Percentiles rank a stretch among this genome's conserved stretches.
These are phyloP conservation scores for Urtica urens DNA, from an alignment of 306 rosid species.

Conservation along the genomic window DNA sequence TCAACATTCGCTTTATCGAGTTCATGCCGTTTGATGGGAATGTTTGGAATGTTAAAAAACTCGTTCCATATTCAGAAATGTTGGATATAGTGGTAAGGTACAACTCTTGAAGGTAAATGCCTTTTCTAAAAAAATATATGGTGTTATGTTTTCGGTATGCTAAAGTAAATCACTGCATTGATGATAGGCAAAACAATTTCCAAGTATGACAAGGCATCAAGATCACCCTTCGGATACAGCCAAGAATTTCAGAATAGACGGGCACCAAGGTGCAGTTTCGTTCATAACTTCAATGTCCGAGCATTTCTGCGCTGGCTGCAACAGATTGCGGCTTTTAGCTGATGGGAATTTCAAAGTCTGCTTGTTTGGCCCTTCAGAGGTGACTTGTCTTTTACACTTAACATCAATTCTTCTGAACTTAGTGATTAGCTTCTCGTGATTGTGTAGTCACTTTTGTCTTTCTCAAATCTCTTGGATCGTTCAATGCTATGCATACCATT, in stretches of 20 bases:
- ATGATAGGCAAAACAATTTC: constrained; percentile 41
- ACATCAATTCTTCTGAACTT: constrained; percentile 4
- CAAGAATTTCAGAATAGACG: constrained; percentile 74
- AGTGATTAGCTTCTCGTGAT: not conserved
- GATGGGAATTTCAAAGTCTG: constrained; percentile 96
- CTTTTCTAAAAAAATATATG: constrained; percentile 4
- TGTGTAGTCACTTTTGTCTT: no score
- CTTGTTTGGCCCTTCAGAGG: constrained; percentile 96
- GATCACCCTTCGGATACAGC: constrained; percentile 93
- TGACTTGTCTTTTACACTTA: constrained; percentile 19
- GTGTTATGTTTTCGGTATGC: constrained; percentile 12
- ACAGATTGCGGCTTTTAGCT: constrained; percentile 81
- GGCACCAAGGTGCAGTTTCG: constrained; percentile 62
- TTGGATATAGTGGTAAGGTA: constrained; percentile 93
- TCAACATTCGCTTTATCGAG: constrained; percentile 84
- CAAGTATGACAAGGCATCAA: constrained; percentile 42
- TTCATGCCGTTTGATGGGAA: constrained; percentile 99
- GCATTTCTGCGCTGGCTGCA: constrained; percentile 99
- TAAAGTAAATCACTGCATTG: constrained; percentile 13
- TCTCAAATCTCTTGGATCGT: no score
- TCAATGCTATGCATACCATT: no score
- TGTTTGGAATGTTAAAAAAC: constrained; percentile 96
- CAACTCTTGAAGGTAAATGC: constrained; percentile 33
- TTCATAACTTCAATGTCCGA: constrained; percentile 93
- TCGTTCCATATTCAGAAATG: constrained; percentile 82